Base-by-base conservation (phyloP, 2,329 filamentous ascomycete genomes). In the Claviceps citrina region DNA sequence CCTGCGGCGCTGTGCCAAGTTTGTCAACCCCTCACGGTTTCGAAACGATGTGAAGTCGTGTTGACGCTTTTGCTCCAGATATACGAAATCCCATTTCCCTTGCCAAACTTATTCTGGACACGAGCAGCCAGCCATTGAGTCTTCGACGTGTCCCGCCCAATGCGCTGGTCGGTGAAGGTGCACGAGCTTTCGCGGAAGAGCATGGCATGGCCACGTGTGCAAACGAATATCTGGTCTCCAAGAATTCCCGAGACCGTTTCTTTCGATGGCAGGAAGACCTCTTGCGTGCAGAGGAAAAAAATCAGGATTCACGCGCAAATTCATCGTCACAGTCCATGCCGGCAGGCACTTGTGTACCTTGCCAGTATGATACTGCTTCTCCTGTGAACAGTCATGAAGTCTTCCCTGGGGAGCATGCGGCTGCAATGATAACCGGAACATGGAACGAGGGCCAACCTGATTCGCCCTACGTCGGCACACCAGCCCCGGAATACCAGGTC, bases 71-170 rank as follows among this genome's bases (percentile, higher is more conserved):
- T 40, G 4, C 3, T 32, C 22, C 31, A 93, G 86, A 89, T 53
- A 78, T 98, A 55, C 87, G 82, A 50, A 98, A 98, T 50, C 91
- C 91, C 0, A 87, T 98, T 28, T 82, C 78, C 7, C 68, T 95
- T 6, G 91, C 91, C 39, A 83, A 89, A 35, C 59, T 83, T 28
- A 76, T 98, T 20, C 76, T 94, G 18, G 81, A 94, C 42, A 71
- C 74, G 43, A 84, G 84, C 42, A 81, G 74, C 37, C 71, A 77
- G 43, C 76, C 82, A 1, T 63, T 96, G n/a, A 84, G 84, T 7
- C 71, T 96, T 38, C 77, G 83, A 40, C 78, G 91, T 41, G 86
- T 98, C 4, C 87, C 93, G 7, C 91, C 91, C 8, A 96, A 95
- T 51, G 75, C 95, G 19, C 71, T 98, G 2, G 83, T 93, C 9